phyloP scores from a whole-genome alignment of 495 filamentous ascomycete genomes.

The Achaetomiella virescens region DNA sequence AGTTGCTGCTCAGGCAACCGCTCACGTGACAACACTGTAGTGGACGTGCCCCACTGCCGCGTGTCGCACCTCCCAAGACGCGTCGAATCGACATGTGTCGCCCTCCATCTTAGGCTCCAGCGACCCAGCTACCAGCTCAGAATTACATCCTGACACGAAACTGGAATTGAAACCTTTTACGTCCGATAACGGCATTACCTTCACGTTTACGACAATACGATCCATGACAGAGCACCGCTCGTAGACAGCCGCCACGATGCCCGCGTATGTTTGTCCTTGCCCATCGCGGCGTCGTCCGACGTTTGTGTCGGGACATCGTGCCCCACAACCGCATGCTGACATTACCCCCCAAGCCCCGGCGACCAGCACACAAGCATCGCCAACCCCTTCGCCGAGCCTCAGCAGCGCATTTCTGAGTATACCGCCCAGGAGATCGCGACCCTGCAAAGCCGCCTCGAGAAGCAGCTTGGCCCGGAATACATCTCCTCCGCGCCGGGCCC shows the following conservation, averaged over 20 bases:
- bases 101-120: background rate
- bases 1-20: constrained; percentile 6
- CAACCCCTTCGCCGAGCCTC: constrained; percentile 74
- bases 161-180: background rate
- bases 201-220: background rate
- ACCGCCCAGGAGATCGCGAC: constrained; percentile 88
- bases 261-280: constrained; percentile 34
- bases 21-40: constrained; percentile 25
- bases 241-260: constrained; percentile 26
- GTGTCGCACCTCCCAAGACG: background rate
- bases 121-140: background rate
- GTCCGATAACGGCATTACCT: background rate
- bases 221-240: constrained; percentile 4
- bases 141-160: background rate
- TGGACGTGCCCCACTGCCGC: constrained; percentile 11
- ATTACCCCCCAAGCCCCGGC: too few relatives aligned
- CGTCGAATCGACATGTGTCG: background rate
- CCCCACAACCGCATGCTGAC: too few relatives aligned
- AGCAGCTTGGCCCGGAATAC: constrained; percentile 95
- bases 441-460: constrained; percentile 76
- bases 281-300: background rate
- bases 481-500: constrained; percentile 78
- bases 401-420: constrained; percentile 64
- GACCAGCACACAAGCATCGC: constrained; percentile 60
- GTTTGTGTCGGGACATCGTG: constrained; percentile 14